phyloP scores from a whole-genome alignment of 116 monocot species.

The Trichopus zeylanicus region DNA sequence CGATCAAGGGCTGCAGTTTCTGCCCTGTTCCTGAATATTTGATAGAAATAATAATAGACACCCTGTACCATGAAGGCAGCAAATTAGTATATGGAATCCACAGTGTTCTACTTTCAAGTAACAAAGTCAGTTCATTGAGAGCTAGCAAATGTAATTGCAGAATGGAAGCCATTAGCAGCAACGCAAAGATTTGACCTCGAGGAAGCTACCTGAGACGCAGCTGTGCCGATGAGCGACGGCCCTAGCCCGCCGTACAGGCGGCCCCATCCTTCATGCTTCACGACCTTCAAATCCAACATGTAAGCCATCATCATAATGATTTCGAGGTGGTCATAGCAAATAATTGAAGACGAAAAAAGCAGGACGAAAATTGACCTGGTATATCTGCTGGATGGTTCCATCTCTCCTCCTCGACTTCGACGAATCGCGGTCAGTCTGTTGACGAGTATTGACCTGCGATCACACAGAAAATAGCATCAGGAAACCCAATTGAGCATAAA shows the following conservation, averaged over 20 bases:
- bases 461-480: background rate
- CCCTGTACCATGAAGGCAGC: constrained; percentile 38
- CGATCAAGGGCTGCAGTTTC: constrained; percentile 52
- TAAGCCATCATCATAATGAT: too few species aligned
- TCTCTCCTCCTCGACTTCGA: constrained; percentile 20
- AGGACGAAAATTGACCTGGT: too few species aligned
- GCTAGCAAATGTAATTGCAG: too few species aligned
- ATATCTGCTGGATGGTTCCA: constrained; percentile 55
- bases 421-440: constrained; percentile 76
- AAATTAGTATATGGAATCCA: background rate
- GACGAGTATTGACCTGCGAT: constrained; percentile 76
- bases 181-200: too few species aligned
- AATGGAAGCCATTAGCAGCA: too few species aligned
- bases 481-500: background rate
- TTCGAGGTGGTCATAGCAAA: too few species aligned
- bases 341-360: too few species aligned
- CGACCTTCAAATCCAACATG: constrained; percentile 38
- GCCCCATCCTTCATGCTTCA: constrained; percentile 74
- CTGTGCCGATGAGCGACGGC: constrained; percentile 84
- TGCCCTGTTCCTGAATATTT: constrained; percentile 81
- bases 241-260: constrained; percentile 71
- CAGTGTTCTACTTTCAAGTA: background rate
- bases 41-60: constrained; percentile 97
- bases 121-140: too few species aligned
- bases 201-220: constrained; percentile 83